Conservation (phyloP, 1,284 basidiomycete species). For the Heterobasidion occidentale region DNA sequence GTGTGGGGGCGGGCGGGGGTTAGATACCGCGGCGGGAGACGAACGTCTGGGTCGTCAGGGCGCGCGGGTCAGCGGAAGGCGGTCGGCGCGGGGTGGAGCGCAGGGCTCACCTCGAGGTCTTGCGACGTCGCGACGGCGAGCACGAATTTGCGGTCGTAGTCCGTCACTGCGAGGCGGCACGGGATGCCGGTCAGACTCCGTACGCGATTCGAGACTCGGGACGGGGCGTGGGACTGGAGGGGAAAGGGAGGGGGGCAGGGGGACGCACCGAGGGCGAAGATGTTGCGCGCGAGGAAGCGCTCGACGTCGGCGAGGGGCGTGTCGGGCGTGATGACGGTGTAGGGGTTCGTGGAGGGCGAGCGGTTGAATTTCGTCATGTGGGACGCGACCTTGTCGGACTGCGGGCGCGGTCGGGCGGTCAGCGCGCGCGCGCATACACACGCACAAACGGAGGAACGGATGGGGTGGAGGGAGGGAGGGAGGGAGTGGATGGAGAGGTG, state of each 20-base stretch:
- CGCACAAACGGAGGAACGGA: too few species aligned
- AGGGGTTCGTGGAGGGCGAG: slow-evolving; percentile 46
- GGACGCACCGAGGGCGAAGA: slow-evolving; percentile 69
- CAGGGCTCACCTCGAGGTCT: slow-evolving; percentile 65
- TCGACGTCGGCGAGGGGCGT: slow-evolving; percentile 74
- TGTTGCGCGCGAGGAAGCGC: slow-evolving; percentile 58
- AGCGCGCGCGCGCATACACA: too few species aligned
- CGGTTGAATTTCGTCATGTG: slow-evolving; percentile 78
- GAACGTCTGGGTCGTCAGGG: neutral
- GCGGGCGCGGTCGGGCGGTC: neutral
- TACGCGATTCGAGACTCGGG: neutral
- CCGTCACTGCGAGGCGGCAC: slow-evolving; percentile 53
- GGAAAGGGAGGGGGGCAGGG: neutral
- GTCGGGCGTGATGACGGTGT: slow-evolving; percentile 74
- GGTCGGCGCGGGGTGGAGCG: too few species aligned
- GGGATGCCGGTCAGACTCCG: neutral
- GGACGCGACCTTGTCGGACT: slow-evolving; percentile 58
- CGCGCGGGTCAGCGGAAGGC: too few species aligned
- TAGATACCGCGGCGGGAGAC: neutral
- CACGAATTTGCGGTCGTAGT: slow-evolving; percentile 77
- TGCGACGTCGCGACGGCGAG: slow-evolving; percentile 75
- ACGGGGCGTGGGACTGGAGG: neutral
- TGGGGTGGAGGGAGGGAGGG: neutral
- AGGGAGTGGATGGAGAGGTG: neutral
- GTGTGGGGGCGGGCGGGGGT: neutral